phyloP scores from a whole-genome alignment of 805 yeast genomes.

The Saturnispora dispora region DNA sequence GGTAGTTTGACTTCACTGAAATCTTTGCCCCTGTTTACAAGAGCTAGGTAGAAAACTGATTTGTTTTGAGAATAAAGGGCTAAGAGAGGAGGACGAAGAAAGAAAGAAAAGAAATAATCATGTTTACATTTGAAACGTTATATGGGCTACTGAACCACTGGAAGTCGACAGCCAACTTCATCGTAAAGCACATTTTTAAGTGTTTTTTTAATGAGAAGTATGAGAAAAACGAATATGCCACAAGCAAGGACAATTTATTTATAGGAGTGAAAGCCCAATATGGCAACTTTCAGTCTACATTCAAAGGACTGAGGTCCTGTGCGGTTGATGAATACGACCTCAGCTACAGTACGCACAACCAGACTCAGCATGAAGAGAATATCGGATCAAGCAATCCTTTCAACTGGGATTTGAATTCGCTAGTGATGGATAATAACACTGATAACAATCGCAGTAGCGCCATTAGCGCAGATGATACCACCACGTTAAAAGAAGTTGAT shows the following conservation, averaged over 20 bases:
- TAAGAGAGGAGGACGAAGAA: too few relatives aligned
- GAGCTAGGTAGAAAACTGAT: slow-evolving; percentile 2
- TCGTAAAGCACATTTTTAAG: background rate
- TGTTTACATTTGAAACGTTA: slow-evolving; percentile 5
- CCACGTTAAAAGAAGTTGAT: background rate
- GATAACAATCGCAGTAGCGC: background rate
- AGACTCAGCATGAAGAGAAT: background rate
- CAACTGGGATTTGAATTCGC: slow-evolving; percentile 24
- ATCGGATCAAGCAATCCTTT: slow-evolving; percentile 13
- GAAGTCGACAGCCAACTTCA: background rate
- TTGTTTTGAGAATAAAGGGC: background rate
- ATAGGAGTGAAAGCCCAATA: background rate
- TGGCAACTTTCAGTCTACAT: slow-evolving; percentile 2
- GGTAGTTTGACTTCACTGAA: background rate
- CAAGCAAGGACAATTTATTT: background rate
- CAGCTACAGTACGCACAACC: slow-evolving; percentile 18
- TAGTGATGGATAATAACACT: slow-evolving; percentile 10
- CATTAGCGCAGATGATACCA: background rate
- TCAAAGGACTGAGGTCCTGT: slow-evolving; percentile 15
- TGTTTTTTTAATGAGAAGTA: background rate
- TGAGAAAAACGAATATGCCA: background rate
- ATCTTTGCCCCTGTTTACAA: background rate
- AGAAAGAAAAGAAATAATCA: background rate
- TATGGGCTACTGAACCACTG: background rate
- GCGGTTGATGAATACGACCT: slow-evolving; percentile 27